Evolutionary conservation across 805 yeast genomes (phyloP).

Genomic region (Cyberlindnera sargentensis): DNA sequence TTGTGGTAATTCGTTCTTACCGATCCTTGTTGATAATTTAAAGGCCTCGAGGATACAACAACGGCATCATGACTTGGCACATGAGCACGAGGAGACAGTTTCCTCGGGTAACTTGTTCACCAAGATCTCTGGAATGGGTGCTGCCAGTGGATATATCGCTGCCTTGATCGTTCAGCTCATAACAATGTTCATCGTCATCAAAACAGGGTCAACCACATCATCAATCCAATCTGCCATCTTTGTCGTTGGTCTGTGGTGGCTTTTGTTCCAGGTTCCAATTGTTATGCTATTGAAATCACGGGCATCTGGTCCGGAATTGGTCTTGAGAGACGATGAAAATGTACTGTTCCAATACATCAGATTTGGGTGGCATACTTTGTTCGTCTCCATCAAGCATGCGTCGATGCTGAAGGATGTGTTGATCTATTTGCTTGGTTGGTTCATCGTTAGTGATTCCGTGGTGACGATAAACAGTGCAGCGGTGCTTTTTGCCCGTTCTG

Average conservation of each 20-base stretch:
- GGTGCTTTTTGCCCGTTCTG: slow-evolving; percentile 65
- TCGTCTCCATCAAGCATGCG: slow-evolving; percentile 51
- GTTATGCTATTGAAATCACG: slow-evolving; percentile 38
- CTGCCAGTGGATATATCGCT: slow-evolving; percentile 62
- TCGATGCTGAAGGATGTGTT: slow-evolving; percentile 55
- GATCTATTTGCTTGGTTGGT: slow-evolving; percentile 69
- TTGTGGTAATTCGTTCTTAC: slow-evolving; percentile 70
- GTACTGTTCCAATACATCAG: slow-evolving; percentile 29
- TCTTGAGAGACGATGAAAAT: slow-evolving; percentile 13
- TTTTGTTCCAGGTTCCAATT: slow-evolving; percentile 60
- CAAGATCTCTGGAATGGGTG: slow-evolving; percentile 58
- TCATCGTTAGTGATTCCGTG: slow-evolving; percentile 64
- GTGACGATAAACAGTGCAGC: slow-evolving; percentile 80
- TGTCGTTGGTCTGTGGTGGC: slow-evolving; percentile 74
- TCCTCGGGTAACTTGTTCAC: slow-evolving; percentile 36
- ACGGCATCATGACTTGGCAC: slow-evolving; percentile 6
- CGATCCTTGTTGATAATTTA: slow-evolving; percentile 44
- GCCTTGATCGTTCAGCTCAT: slow-evolving; percentile 60
- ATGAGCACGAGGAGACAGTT: background rate
- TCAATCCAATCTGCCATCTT: slow-evolving; percentile 54
- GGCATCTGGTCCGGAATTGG: slow-evolving; percentile 30
- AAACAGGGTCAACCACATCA: slow-evolving; percentile 29
- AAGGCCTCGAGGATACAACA: slow-evolving; percentile 11
- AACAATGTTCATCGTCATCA: slow-evolving; percentile 44
- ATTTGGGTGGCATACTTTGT: slow-evolving; percentile 59